Conservation (phyloP, 371 early-diverging fungal genomes). For the Phascolomyces articulosus region DNA sequence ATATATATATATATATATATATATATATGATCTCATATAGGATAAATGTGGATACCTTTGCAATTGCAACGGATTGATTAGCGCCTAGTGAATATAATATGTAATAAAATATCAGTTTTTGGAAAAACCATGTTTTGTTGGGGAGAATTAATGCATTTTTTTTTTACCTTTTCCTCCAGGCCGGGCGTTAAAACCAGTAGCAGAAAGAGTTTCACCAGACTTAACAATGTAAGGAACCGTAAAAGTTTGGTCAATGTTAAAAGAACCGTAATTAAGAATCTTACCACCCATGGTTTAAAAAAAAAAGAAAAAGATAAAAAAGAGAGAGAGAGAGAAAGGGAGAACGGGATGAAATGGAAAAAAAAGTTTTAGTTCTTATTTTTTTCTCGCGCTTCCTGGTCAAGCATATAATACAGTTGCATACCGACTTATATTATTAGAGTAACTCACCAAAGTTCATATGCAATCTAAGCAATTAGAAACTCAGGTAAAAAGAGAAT, state of each 20-base stretch:
- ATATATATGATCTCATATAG: not conserved
- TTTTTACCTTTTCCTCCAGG: conserved; percentile 84
- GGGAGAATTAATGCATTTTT: not conserved
- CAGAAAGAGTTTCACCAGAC: conserved; percentile 84
- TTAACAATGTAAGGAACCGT: conserved; percentile 79
- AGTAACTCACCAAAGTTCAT: too few species aligned
- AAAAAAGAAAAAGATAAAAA: not conserved
- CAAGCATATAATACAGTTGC: too few species aligned
- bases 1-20: not conserved
- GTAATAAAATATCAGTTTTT: not conserved
- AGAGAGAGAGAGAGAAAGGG: not conserved
- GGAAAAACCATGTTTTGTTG: not conserved
- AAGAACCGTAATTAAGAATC: conserved; percentile 79
- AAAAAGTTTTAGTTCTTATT: too few species aligned
- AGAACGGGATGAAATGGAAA: too few species aligned
- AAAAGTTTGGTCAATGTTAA: conserved; percentile 92
- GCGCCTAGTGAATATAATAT: conserved; percentile 53
- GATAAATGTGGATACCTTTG: conserved; percentile 46
- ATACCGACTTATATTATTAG: too few species aligned
- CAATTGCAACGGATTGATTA: conserved; percentile 84
- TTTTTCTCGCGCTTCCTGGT: too few species aligned
- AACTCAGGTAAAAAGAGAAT: too few species aligned
- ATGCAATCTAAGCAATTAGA: too few species aligned
- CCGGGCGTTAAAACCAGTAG: conserved; percentile 59
- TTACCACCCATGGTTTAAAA: conserved; percentile 32